Base-by-base conservation (phyloP, 192 early-diverging fungal species). In the Bifiguratus adelaidae region DNA sequence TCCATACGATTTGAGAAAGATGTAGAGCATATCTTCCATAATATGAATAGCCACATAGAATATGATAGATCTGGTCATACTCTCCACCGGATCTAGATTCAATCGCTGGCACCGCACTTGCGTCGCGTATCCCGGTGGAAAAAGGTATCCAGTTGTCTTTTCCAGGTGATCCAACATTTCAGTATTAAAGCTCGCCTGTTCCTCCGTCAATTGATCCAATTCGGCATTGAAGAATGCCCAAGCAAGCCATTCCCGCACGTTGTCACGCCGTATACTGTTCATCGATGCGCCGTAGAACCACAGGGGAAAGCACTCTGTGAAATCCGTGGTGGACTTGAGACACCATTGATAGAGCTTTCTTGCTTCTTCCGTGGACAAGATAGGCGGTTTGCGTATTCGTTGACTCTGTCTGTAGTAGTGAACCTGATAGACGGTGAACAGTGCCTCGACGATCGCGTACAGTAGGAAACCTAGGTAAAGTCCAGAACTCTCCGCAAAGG, bases 61-160 rank as follows among this genome's bases (percentile, higher is more conserved):
- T 18, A 51, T 22, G 23, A 65, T 36, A 2, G 62, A 56, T 7
- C 62, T 38, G 11, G 53, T 45, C 24, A 58, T 33, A 15, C 49
- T 48, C 7, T 58, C 18, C 0, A 65, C 52, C 4, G 62, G 62
- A 27, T 65, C 62, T 18, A 65, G 36, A 30, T 45, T 65, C 16
- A 65, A 29, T 8, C 62, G 47, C 21, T 32, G 45, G 1, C 55
- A 45, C 19, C 41, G 34, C 3, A 65, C 22, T 0, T 44, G 47
- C 12, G 34, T 52, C 9, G 58, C 53, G 21, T 51, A 50, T 11
- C 62, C 62, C 16, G 27, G 28, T 8, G 36, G 15, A 8, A 65
- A 55, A 20, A 50, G 48, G 22, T 40, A 21, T 13, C 13, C 1
- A 15, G 37, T 20, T 6, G 4, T 15, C 37, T 11, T 15, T 13